phyloP scores from a whole-genome alignment of 176 grass and related monocot species.

The Zoysia pacifica region DNA sequence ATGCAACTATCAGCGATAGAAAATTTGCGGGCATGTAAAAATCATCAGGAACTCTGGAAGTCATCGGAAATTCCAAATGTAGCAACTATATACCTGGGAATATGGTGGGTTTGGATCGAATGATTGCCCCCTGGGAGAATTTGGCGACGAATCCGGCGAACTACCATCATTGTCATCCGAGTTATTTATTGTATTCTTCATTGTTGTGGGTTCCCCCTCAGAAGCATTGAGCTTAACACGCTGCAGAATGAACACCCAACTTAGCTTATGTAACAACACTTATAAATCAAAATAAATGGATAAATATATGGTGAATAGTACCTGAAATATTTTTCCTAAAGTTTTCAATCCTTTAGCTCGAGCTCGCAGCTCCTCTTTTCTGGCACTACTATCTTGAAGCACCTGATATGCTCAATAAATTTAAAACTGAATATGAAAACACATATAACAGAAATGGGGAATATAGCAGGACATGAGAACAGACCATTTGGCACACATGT shows the following conservation, averaged over 20 bases:
- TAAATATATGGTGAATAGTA: slow-evolving; percentile 30
- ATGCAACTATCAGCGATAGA: background rate
- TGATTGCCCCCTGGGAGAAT: slow-evolving; percentile 43
- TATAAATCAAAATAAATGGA: slow-evolving; percentile 23
- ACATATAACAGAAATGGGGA: background rate
- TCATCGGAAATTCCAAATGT: background rate
- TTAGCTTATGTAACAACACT: slow-evolving; percentile 45
- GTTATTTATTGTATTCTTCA: slow-evolving; percentile 56
- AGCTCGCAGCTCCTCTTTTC: slow-evolving; percentile 78
- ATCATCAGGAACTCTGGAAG: background rate
- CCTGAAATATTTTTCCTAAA: slow-evolving; percentile 94
- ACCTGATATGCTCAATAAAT: slow-evolving; percentile 53
- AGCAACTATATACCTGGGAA: slow-evolving; percentile 60
- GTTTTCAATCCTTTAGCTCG: slow-evolving; percentile 96
- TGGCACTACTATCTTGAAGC: slow-evolving; percentile 71
- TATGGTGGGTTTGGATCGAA: slow-evolving; percentile 52
- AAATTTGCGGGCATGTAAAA: background rate
- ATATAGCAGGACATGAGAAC: slow-evolving; percentile 28
- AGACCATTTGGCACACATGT: slow-evolving; percentile 87
- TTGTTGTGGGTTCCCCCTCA: slow-evolving; percentile 54
- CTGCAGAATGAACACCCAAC: slow-evolving; percentile 37
- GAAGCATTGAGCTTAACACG: slow-evolving; percentile 56
- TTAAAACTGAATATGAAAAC: slow-evolving; percentile 10
- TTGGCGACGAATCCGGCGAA: slow-evolving; percentile 77
- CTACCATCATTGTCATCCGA: slow-evolving; percentile 57